Evolutionary conservation across 371 early-diverging fungal genomes (phyloP), one percentile per base, ranked within the genome.

Genomic region (Umbelopsis sp.): DNA sequence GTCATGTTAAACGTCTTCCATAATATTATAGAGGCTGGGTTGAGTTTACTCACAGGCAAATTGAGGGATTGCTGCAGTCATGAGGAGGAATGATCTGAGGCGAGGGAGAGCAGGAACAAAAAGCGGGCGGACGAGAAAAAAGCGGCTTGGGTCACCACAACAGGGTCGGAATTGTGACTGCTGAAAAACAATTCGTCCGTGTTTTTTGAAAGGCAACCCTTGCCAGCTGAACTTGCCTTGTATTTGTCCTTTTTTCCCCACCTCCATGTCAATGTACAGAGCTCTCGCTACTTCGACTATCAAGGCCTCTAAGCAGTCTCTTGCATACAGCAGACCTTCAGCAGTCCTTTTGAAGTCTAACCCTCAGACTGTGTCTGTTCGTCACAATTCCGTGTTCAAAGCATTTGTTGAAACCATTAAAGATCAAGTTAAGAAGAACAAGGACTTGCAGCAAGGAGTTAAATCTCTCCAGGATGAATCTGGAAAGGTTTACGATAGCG

Each of bases 361-460:
- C 29, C 57, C 57, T 5, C 53, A 52, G 14, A 44, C 35, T 22
- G 25, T 46, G 29, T 53, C 71, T 46, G 78, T 76, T 2, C 83
- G 84, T 70, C 77, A 80, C 20, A 78, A 74, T 35, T 84, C 84
- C 0, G 81, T 83, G 24, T 63, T 87, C 66, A 71, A 74, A 50
- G 81, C 77, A 9, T 98, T 98, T 78, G 80, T 91, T 25, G 91
- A 96, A 63, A 94, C 96, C 4, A 77, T 97, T 65, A 91, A 90
- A 70, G 92, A 93, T 24, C 97, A 98, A 85, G 87, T 96, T 69
- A 86, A 93, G 76, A 95, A 96, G 82, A 96, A 93, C 82, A 87
- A 94, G 79, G 96, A 97, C 63, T 82, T 98, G 38, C 91, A 95
- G 69, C 74, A 92, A 45, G 92, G 92, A 76, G 90, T 95, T 63